A percentile compares a stretch with the other conserved stretches of the same genome.
Evolutionary conservation across 306 rosid species (phyloP).

Genomic region (Datisca glomerata): DNA sequence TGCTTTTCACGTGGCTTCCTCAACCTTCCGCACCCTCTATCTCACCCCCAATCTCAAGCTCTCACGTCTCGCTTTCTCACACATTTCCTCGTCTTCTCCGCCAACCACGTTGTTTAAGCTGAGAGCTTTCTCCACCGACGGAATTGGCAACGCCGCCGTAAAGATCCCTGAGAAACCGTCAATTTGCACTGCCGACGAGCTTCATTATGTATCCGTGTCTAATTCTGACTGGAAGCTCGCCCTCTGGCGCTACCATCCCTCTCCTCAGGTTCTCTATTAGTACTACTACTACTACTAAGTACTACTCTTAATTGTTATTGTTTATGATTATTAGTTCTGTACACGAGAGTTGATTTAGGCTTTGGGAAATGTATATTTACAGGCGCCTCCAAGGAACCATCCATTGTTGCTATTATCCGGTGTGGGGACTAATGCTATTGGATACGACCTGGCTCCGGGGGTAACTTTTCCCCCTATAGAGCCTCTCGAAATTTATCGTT

Average conservation of each 20-base stretch:
- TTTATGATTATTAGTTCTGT: too few species aligned
- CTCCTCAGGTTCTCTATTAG: constrained; percentile 35
- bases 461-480: constrained; percentile 15
- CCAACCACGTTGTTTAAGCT: constrained; percentile 26
- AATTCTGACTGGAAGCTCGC: constrained; percentile 86
- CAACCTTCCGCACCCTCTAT: constrained; percentile 29
- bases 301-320: background rate
- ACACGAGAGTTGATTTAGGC: background rate
- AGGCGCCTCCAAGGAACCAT: constrained; percentile 88
- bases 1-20: constrained; percentile 29
- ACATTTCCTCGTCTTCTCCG: background rate
- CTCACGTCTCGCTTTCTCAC: constrained; percentile 30
- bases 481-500: background rate
- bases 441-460: constrained; percentile 88
- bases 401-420: constrained; percentile 85
- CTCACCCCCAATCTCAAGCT: constrained; percentile 8
- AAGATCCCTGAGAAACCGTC: constrained; percentile 57
- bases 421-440: constrained; percentile 95
- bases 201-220: constrained; percentile 73
- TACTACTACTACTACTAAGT: background rate
- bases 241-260: constrained; percentile 91
- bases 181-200: constrained; percentile 90
- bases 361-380: background rate
- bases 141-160: constrained; percentile 11
- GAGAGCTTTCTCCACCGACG: constrained; percentile 43